Evolutionary conservation across 2,329 filamentous ascomycete species (phyloP), one percentile per base, ranked within the genome.

Genomic region (Mycosphaerella sp.): DNA sequence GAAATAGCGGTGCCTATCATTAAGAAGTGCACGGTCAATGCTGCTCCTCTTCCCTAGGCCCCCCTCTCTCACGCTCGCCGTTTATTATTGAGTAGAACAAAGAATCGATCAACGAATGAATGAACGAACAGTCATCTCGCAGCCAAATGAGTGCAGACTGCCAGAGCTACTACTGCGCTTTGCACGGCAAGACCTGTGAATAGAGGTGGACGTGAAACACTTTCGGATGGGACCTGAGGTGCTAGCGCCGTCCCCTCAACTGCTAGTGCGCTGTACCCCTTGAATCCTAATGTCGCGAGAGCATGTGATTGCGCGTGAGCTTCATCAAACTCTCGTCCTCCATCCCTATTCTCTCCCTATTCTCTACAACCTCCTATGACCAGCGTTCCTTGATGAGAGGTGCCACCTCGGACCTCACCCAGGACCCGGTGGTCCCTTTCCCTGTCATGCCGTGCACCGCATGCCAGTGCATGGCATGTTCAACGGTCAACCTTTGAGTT

Each of bases 91-190:
- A 43, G 14, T 7, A 40, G 31, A 45, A 29, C 48, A 51, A 44
- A 34, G 40, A 51, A 51, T 21, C 29, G 32, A 36, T 12, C 29
- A 34, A 45, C 21, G 8, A 51, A 51, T 26, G 48, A 45, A 31
- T 49, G 38, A 26, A 17, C 14, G 26, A 29, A 29, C 5, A 29
- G 26, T 29, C 17, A 32, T 40, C 26, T n/a, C 23, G 47, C 41
- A 41, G 48, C 48, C 48, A n/a, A 45, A 51, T 26, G 48, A 51
- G 36, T 45, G 48, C n/a, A 51, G 48, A 31, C 48, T 34, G 48
- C 31, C 39, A 29, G 47, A n/a, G 17, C 23, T n/a, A 38, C 10
- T 29, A 29, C n/a, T 39, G 47, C 47, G 39, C 14, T 6, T n/a
- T 12, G 42, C 17, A 26, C 42, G 11, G 7, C 29, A 26, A 21